Evolutionary conservation across 1,284 basidiomycete genomes (phyloP), one percentile per base, ranked within the genome.

Genomic region (Puccinia coronata): DNA sequence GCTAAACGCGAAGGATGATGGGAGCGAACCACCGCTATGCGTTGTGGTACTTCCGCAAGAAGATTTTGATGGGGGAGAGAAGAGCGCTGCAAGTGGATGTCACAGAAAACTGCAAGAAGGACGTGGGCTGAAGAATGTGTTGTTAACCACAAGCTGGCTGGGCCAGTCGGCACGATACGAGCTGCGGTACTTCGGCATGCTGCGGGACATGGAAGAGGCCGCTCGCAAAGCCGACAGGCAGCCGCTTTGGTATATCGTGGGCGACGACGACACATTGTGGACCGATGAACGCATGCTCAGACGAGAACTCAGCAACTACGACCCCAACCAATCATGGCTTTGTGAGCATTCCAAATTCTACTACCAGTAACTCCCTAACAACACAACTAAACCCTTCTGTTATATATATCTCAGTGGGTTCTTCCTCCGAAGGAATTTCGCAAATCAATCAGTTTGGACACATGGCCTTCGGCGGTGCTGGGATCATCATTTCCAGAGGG

Each of bases 201-300:
- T 78, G 1, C 47, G 51, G 20, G 61, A 69, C 23, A 78, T 78
- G 76, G 34, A 78, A 1, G 34, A 67, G 3, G 67, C 65, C 2
- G 65, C 76, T 11, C 47, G 49, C 8, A 20, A 63, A 28, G 43
- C 61, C 9, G 49, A 31, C 2, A 39, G 49, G 28, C 31, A 69
- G 20, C 76, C 76, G 0, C 49, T 49, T 18, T 78, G 76, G 76
- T 78, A 69, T 49, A 57, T 78, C 28, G 61, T 78, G 4, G 43
- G 28, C 4, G 76, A 78, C 41, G 76, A 78, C 23, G 84, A 84
- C 57, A 84, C 84, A 0, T 82, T 84, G 59, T 84, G 84, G 83
- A 51, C 83, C 70, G 84, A 84, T 59, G 65, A 82, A 34, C 79
- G 83, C 9, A 63, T 82, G 12, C 61, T 83, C 3, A 74, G 82